These are phyloP conservation scores for Fusarium papillatum DNA, from an alignment of 2,329 filamentous ascomycete species.

Conservation along the genomic window DNA sequence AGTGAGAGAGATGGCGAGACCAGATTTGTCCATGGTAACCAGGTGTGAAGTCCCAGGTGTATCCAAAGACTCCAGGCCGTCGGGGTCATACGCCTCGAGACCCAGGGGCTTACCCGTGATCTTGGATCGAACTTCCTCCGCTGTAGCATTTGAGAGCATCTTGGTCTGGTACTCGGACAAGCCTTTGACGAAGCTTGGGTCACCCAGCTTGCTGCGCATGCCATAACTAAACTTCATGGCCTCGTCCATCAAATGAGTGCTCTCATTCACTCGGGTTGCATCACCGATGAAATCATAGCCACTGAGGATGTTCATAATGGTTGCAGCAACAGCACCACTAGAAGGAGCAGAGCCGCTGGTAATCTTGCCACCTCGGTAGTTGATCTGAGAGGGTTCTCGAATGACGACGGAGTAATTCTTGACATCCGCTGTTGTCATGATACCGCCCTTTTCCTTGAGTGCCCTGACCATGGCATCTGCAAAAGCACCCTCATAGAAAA, in stretches of 20 bases:
- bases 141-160: conserved; percentile 73
- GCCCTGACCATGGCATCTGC: conserved; percentile 79
- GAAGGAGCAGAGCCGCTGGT: conserved; percentile 78
- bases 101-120: conserved; percentile 58
- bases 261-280: conserved; percentile 66
- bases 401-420: conserved; percentile 78
- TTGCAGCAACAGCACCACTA: conserved; percentile 79
- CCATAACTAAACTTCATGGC: conserved; percentile 88
- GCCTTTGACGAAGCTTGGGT: conserved; percentile 77
- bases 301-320: conserved; percentile 80
- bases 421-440: conserved; percentile 82
- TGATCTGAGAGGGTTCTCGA: conserved; percentile 71
- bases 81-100: conserved; percentile 59
- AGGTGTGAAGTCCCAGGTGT: conserved; percentile 80
- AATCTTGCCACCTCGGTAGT: conserved; percentile 79
- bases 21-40: conserved; percentile 76
- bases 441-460: conserved; percentile 74
- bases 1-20: conserved; percentile 82
- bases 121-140: conserved; percentile 63
- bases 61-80: conserved; percentile 60
- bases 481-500: conserved; percentile 78
- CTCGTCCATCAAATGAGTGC: conserved; percentile 86
- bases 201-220: conserved; percentile 79
- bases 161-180: conserved; percentile 73
- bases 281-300: conserved; percentile 78